A percentile compares a stretch with the other conserved stretches of the same genome.
These are phyloP conservation scores for Zychaea mexicana DNA, from an alignment of 371 early-diverging fungal genomes.

Conservation along the genomic window DNA sequence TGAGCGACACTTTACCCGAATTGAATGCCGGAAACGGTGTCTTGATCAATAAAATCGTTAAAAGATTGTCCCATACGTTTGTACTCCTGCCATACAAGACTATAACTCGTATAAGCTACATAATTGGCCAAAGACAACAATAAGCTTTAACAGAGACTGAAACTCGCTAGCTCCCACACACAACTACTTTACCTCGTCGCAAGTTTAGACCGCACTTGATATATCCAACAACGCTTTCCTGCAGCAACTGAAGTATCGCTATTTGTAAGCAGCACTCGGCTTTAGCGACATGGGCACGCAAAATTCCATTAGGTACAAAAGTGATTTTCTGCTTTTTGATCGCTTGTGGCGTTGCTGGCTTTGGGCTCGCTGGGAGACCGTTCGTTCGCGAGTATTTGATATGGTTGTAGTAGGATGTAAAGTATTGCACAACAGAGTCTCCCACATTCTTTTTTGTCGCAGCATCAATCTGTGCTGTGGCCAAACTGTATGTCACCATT, in stretches of 20 bases:
- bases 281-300: constrained; percentile 62
- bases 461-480: constrained; percentile 63
- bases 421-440: constrained; percentile 40
- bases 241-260: constrained; percentile 59
- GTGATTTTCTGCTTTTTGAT: constrained; percentile 34
- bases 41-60: constrained; percentile 50
- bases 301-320: constrained; percentile 60
- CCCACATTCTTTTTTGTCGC: constrained; percentile 57
- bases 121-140: neutral
- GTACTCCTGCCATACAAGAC: constrained; percentile 57
- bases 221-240: constrained; percentile 63
- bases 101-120: constrained; percentile 51
- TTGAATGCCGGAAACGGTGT: constrained; percentile 55
- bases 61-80: constrained; percentile 53
- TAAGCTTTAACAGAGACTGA: too few relatives aligned
- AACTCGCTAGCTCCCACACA: too few relatives aligned
- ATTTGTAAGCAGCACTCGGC: constrained; percentile 65
- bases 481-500: constrained; percentile 52
- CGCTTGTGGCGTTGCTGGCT: constrained; percentile 36
- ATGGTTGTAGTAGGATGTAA: constrained; percentile 45
- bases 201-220: constrained; percentile 67
- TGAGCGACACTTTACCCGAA: constrained; percentile 60
- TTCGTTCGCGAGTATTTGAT: constrained; percentile 46
- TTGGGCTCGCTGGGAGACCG: constrained; percentile 40
- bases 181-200: constrained; percentile 59